Base-by-base conservation (phyloP, 805 yeast genomes). In the Monosporozyma siamensis region DNA sequence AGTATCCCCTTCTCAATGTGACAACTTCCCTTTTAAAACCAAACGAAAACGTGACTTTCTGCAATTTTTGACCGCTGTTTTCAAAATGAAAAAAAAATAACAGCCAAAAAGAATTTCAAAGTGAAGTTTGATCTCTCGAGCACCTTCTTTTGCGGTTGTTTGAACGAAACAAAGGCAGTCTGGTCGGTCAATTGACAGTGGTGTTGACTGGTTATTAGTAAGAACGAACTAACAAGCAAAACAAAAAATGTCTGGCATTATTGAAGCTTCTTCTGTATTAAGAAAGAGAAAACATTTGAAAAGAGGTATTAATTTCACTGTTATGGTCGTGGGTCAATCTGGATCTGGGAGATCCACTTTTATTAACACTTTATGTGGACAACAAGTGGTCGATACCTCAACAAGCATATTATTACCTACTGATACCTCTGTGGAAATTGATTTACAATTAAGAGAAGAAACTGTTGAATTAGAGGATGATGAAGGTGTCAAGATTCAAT, bases 301-400 rank as follows among this genome's bases (percentile, higher is more conserved):
- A 64, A 82, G 85, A 64, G 83, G 88, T 26, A 78, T 85, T 67
- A 85, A 84, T 56, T 86, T 88, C 69, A 82, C 94, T 18, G 61
- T 84, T 45, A 80, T 88, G 90, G 80, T 85, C 30, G 80, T 86
- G 43, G 97, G 96, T 34, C 82, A 84, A 58, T 77, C 81, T 38
- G 97, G 97, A 2, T 68, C 79, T 37, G 96, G 96, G 14, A 75
- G 95, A 60, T 82, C 95, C n/a, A 88, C 95, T 4, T 82, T 88
- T 55, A 85, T 89, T 60, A 88, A 89, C 67, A 82, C 95, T 29
- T 70, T 88, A 42, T 88, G 96, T 66, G 95, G 84, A 46, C 92
- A 88, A 50, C 79, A 82, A 52, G 88, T 88, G 30, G 90, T 83
- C 10, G 86, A 82, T 34, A 71, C 79, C 0, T 75, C 84, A 2